Evolutionary conservation across 2,329 filamentous ascomycete genomes (phyloP).

Genomic region (Aspergillus quadricinctus): DNA sequence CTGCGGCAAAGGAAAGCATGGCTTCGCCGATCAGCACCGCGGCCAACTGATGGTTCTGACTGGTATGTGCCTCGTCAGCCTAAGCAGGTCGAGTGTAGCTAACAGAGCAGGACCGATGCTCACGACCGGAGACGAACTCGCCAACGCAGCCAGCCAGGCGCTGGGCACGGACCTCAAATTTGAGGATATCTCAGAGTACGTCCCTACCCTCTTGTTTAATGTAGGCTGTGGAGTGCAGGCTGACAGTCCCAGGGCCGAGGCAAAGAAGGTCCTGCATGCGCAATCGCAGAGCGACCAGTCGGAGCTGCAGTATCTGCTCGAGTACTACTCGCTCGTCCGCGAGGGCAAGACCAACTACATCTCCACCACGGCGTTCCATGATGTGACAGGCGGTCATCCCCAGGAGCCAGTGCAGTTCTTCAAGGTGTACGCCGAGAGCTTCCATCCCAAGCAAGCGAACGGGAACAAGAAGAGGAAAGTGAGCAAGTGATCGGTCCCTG

Average conservation of each 20-base stretch:
- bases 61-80: constrained; percentile 22
- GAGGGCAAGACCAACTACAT: constrained; percentile 55
- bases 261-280: constrained; percentile 33
- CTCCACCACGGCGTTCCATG: constrained; percentile 47
- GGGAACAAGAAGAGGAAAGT: not conserved
- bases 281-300: constrained; percentile 36
- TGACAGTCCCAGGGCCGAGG: constrained; percentile 20
- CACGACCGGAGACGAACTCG: constrained; percentile 45
- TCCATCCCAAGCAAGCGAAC: constrained; percentile 16
- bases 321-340: constrained; percentile 51
- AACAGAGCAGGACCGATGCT: constrained; percentile 46
- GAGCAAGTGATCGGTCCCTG: not conserved
- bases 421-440: constrained; percentile 41
- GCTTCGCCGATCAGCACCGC: constrained; percentile 49
- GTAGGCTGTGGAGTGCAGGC: no score
- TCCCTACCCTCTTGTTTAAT: no score
- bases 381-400: constrained; percentile 46
- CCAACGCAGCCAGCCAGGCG: constrained; percentile 42
- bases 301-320: constrained; percentile 47
- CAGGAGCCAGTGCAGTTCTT: constrained; percentile 49
- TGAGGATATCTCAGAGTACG: constrained; percentile 45
- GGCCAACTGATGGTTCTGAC: constrained; percentile 51
- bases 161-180: constrained; percentile 43
- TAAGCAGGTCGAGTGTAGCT: not conserved
- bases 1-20: constrained; percentile 45